Base-by-base conservation (phyloP, 805 yeast genomes). In the Wickerhamiella slavikovae region DNA sequence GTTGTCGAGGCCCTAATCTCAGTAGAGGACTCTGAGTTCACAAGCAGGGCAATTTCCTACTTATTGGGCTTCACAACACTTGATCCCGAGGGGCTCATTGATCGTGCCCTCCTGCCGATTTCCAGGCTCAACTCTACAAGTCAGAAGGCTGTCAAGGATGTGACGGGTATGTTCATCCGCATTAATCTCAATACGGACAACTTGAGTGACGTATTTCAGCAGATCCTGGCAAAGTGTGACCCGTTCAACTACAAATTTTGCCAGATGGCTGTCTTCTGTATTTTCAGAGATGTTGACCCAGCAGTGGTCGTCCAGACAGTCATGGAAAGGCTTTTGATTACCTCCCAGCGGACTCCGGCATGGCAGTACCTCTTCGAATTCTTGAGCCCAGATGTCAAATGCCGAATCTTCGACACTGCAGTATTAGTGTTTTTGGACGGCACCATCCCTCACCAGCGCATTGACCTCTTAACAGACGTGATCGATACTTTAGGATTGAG, bases 191-290 rank as follows among this genome's bases (percentile, higher is more conserved):
- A 7, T 12, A 6, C 7, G 11, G 27, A 7, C 17, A 14, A 7
- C 5, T 15, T 15, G 11, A 17, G n/a, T 2, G 17, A 12, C 4
- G 15, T 24, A 9, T 21, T 32, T 12, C 5, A 7, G 3, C 11
- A 19, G 10, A 16, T 28, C 12, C 24, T 32, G 6, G 27, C 15
- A 8, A 25, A 15, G 12, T 32, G 35, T 27, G 28, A 25, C 12
- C 29, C 27, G 6, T 32, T 28, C 29, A 32, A 32, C 18, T 12
- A 27, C 13, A 27, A 20, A 5, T 11, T 32, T 10, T 32, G 31
- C 23, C 28, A 20, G 17, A 17, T 22, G 5, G 29, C 23, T 3
- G 28, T 16, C 17, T 25, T 27, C 27, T 17, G 27, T 13, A 22
- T 26, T 15, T 28, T 27, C 17, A 15, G 13, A 4, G 34, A 18